phyloP scores from a whole-genome alignment of 768 basidiomycete genomes.

The Lentinus tigrinus region DNA sequence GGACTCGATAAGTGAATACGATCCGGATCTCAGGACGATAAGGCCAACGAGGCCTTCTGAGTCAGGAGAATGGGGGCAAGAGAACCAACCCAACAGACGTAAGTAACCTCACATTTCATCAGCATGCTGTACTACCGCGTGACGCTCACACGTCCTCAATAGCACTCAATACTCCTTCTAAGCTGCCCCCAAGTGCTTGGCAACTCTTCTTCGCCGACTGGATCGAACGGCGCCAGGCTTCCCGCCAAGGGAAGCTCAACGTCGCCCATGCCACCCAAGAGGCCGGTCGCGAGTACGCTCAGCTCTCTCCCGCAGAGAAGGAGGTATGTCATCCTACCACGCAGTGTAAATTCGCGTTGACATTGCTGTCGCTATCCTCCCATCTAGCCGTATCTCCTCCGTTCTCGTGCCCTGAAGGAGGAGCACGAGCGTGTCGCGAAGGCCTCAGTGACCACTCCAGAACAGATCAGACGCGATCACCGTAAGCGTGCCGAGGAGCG shows the following conservation, averaged over 20 bases:
- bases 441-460: conserved; percentile 88
- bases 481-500: conserved; percentile 86
- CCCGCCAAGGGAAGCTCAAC: conserved; percentile 82
- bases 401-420: conserved; percentile 83
- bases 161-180: conserved; percentile 85
- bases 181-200: conserved; percentile 92
- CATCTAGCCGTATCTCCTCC: conserved; percentile 76
- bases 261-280: conserved; percentile 95
- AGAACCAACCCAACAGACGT: conserved; percentile 24
- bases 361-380: conserved; percentile 14
- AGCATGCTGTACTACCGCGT: conserved; percentile 11
- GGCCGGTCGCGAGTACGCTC: conserved; percentile 87
- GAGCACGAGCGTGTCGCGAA: conserved; percentile 77
- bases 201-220: conserved; percentile 96
- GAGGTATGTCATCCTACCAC: conserved; percentile 52
- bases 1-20: conserved; percentile 57
- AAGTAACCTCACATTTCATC: conserved; percentile 12
- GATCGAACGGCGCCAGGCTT: conserved; percentile 83
- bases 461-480: conserved; percentile 94
- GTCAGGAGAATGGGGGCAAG: conserved; percentile 21
- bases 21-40: conserved; percentile 71
- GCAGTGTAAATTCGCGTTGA: conserved; percentile 19
- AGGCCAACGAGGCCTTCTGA: conserved; percentile 48
- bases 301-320: conserved; percentile 74
- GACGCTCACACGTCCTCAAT: conserved; percentile 38